A percentile compares a stretch with the other conserved stretches of the same genome.
These are phyloP conservation scores for Candida sanyiensis DNA, from an alignment of 805 yeast species.

Conservation along the genomic window DNA sequence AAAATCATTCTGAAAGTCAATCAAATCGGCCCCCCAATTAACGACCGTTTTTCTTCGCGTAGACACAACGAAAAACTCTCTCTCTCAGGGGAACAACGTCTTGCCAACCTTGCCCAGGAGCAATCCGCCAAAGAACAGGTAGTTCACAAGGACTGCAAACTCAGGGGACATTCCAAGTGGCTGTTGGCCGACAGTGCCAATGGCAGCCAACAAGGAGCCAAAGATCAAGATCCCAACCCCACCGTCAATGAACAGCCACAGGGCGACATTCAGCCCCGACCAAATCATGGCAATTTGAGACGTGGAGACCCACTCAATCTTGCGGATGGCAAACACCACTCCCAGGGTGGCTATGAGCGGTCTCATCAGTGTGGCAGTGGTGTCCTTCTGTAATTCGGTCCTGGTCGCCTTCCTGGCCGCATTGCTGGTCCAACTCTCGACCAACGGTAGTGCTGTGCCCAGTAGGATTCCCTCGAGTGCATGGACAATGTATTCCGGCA, in stretches of 20 bases:
- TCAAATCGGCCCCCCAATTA: too few species aligned
- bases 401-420: neutral
- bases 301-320: conserved; percentile 61
- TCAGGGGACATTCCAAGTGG: conserved; percentile 24
- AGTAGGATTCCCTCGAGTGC: conserved; percentile 52
- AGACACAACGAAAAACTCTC: too few species aligned
- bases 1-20: too few species aligned
- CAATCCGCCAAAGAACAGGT: conserved; percentile 57
- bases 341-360: conserved; percentile 61
- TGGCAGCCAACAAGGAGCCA: conserved; percentile 28
- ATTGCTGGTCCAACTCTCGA: conserved; percentile 22
- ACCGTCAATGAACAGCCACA: conserved; percentile 64
- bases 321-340: conserved; percentile 62
- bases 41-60: too few species aligned
- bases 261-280: conserved; percentile 55
- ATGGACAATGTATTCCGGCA: conserved; percentile 18
- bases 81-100: conserved; percentile 34
- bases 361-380: conserved; percentile 26
- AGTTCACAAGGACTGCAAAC: conserved; percentile 29
- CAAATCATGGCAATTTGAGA: conserved; percentile 61
- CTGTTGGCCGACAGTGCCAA: conserved; percentile 41
- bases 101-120: conserved; percentile 69
- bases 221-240: neutral
- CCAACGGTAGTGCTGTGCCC: conserved; percentile 47
- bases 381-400: conserved; percentile 1